Base-by-base conservation (phyloP, 2,329 filamentous ascomycete species). In the Dothiorella sarmentorum region DNA sequence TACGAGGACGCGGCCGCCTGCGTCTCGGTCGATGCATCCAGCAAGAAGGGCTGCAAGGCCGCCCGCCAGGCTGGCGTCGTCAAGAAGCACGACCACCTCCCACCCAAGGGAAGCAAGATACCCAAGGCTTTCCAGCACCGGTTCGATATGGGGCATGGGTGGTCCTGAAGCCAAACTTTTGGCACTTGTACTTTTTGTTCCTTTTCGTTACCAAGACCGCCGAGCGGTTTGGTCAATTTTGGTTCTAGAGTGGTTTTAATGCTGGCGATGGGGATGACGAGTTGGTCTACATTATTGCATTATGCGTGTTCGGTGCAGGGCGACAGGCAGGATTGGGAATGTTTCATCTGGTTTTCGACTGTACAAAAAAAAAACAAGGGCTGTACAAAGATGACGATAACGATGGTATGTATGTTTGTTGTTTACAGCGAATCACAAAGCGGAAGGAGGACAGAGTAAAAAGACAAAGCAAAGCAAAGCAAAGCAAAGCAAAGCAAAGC, bases 1-100 rank as follows among this genome's bases (percentile, higher is more conserved):
- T 88, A 85, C 68, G 85, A 87, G 29, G 85, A 89, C 61, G 81
- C 82, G 5, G 74, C 78, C n/a, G 77, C 78, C 49, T 71, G 77
- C 15, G 64, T 59, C 22, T 67, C 65, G 22, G 86, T 89, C 60
- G 85, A 89, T 64, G 83, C 82, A 0, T 82, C 81, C 63, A 85
- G 64, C 44, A 69, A 69, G 56, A 68, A 60, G 63, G 69, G 59
- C 60, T 65, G 31, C 61, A 73, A 61, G 66, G 71, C 64, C 61
- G 66, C 61, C 58, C 69, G 61, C 60, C 76, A 66, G 67, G 67
- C 68, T 56, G 66, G 64, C 24, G 65, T 69, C 15, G 67, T 74
- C 42, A 75, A 76, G 67, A 77, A 76, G 62, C 77, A 79, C 61
- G 73, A 76, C 59, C 77, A 79, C 61, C 63, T 73, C 11, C 76